Evolutionary conservation across 2,329 filamentous ascomycete species (phyloP), one percentile per base, ranked within the genome.

Genomic region (Exophiala sp.): DNA sequence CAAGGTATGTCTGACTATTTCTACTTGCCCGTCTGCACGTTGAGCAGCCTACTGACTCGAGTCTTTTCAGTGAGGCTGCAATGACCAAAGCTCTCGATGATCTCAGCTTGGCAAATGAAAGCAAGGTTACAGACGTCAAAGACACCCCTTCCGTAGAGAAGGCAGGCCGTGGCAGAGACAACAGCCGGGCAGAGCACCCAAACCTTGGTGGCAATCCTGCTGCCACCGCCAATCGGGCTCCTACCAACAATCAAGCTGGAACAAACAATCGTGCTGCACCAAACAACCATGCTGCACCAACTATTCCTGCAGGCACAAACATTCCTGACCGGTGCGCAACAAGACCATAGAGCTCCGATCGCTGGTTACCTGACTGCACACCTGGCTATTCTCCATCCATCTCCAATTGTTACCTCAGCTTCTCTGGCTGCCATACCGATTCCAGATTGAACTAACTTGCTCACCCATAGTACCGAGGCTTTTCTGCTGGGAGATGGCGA

Each of bases 401-500:
- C 16, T 22, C 10, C 11, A 32, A 8, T 16, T 27, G 43, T n/a
- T 27, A 16, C 14, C 30, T 34, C 14, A 13, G 10, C 5, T n/a
- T n/a, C 14, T n/a, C 14, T 6, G 6, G 30, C 11, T 5, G 14
- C 30, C 30, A 13, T n/a, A 34, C 10, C 5, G 34, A 19, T 37
- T 18, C 6, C 24, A 35, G 11, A 23, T 41, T 21, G 40, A 23
- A 35, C 52, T 58, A 30, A 56, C 35, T 23, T 22, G 2, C 16
- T 8, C 13, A 22, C 22, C 9, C 37, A 37, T 56, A 97, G 93
- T 65, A 95, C 94, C 73, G 93, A 97, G 76, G 81, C 94, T 42
- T 97, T 96, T 73, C 73, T 96, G 57, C 85, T 97, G 53, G 80
- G 71, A 34, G 85, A 89, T 42, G 89, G 85, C 55, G 88, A 98